phyloP scores from a whole-genome alignment of 805 yeast species.

The Clavispora phyllophila region DNA sequence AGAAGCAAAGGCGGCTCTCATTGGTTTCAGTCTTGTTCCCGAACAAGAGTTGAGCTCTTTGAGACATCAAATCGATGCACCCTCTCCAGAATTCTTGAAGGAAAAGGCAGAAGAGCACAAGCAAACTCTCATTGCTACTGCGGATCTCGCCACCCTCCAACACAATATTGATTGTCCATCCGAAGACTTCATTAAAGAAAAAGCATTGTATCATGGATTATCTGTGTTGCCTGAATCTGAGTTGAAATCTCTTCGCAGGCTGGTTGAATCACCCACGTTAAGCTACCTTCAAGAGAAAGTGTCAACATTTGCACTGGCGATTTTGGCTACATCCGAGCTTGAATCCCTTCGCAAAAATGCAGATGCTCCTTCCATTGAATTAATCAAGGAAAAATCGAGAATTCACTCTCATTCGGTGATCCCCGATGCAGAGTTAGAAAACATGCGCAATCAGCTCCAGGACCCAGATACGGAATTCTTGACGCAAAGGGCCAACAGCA shows the following conservation, averaged over 20 bases:
- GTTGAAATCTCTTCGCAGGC: background rate
- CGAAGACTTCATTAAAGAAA: slow-evolving; percentile 1
- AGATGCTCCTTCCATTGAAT: background rate
- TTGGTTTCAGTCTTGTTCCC: slow-evolving; percentile 14
- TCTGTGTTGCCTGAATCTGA: slow-evolving; percentile 4
- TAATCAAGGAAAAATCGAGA: background rate
- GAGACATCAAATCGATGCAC: slow-evolving; percentile 5
- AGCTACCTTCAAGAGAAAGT: background rate
- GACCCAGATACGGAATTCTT: slow-evolving; percentile 1
- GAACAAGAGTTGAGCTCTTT: slow-evolving; percentile 8
- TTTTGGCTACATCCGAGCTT: background rate
- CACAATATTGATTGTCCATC: background rate
- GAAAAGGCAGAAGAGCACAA: background rate
- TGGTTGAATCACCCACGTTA: background rate
- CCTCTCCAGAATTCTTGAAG: slow-evolving; percentile 16
- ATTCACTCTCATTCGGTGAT: slow-evolving; percentile 8
- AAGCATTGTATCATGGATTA: slow-evolving; percentile 5
- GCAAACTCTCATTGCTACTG: background rate
- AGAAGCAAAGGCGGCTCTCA: slow-evolving; percentile 10
- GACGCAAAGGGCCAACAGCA: slow-evolving; percentile 2
- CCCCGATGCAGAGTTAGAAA: slow-evolving; percentile 13
- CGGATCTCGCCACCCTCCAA: background rate
- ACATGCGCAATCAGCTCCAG: background rate
- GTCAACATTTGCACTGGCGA: background rate
- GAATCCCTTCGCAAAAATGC: background rate